Evolutionary conservation across 179 eudicot genomes (phyloP).

Genomic region (Pouteria campechiana): DNA sequence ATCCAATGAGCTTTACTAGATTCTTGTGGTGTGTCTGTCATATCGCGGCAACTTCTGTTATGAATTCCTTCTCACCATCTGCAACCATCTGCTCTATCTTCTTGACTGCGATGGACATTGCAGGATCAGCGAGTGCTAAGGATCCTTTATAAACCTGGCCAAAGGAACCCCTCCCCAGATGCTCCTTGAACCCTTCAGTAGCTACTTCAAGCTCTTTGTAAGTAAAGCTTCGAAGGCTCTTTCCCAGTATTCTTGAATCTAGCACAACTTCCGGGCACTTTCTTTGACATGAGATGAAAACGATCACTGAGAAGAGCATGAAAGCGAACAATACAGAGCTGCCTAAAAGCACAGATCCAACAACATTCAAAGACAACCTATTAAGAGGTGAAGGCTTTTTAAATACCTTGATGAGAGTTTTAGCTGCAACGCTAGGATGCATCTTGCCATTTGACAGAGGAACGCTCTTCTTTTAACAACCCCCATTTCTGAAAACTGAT

Average conservation of each 20-base stretch:
- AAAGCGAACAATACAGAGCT: constrained; percentile 1
- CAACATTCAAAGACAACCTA: not conserved
- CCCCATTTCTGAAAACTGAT: not conserved
- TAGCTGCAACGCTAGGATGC: not conserved
- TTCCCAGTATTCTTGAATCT: not conserved
- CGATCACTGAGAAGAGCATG: not conserved
- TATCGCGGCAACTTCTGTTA: not conserved
- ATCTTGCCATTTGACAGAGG: constrained; percentile 3
- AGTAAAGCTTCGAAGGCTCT: not conserved
- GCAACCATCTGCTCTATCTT: constrained; percentile 1
- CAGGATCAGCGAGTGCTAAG: not conserved
- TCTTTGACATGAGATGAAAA: not conserved
- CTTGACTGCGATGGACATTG: constrained; percentile 1
- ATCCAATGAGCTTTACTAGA: constrained; percentile 1
- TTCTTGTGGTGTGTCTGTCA: constrained; percentile 5
- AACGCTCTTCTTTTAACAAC: constrained; percentile 1
- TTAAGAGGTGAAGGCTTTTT: not conserved
- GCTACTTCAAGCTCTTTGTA: constrained; percentile 9
- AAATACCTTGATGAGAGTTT: not conserved
- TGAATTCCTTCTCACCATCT: constrained; percentile 4
- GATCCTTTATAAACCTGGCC: constrained; percentile 5
- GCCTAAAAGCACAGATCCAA: constrained; percentile 1
- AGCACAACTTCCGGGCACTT: not conserved
- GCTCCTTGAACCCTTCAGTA: constrained; percentile 2
- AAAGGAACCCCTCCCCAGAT: constrained; percentile 7